Evolutionary conservation across 176 grass and related monocot species (phyloP).

Genomic region (Bothriochloa decipiens): DNA sequence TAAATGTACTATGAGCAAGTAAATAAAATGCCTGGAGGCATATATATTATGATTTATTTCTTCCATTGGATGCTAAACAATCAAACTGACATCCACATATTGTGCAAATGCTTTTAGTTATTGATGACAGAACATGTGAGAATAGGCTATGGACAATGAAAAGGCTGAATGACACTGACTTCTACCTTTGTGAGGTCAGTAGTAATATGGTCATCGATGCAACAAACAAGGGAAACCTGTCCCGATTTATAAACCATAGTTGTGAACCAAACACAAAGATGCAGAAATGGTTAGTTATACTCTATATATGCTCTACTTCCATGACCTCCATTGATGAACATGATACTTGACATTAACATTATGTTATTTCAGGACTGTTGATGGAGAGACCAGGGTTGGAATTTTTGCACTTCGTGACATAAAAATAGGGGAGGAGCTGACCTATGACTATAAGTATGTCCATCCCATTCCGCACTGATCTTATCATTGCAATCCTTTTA

Average conservation of each 20-base stretch:
- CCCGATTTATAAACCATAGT: constrained; percentile 99
- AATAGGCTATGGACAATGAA: constrained; percentile 97
- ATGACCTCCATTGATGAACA: constrained; percentile 17
- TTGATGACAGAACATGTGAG: constrained; percentile 94
- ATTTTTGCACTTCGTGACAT: constrained; percentile 88
- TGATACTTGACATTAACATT: constrained; percentile 39
- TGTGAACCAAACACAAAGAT: constrained; percentile 97
- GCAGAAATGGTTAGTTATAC: constrained; percentile 90
- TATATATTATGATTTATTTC: constrained; percentile 24
- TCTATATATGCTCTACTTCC: constrained; percentile 35
- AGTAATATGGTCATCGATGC: constrained; percentile 98
- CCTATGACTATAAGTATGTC: constrained; percentile 96
- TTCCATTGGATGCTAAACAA: background rate
- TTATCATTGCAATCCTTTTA: background rate
- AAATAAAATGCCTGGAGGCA: constrained; percentile 21
- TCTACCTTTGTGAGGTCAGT: constrained; percentile 92
- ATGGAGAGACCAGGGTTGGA: constrained; percentile 94
- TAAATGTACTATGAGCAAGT: constrained; percentile 24
- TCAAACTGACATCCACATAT: constrained; percentile 42
- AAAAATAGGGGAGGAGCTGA: constrained; percentile 82
- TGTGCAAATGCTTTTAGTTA: constrained; percentile 59
- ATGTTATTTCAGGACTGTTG: constrained; percentile 72
- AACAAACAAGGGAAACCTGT: constrained; percentile 90
- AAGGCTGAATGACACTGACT: constrained; percentile 75
- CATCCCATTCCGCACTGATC: constrained; percentile 15